Evolutionary conservation across 257 asterid genomes (phyloP).

Genomic region (Salvia rosmarinus): DNA sequence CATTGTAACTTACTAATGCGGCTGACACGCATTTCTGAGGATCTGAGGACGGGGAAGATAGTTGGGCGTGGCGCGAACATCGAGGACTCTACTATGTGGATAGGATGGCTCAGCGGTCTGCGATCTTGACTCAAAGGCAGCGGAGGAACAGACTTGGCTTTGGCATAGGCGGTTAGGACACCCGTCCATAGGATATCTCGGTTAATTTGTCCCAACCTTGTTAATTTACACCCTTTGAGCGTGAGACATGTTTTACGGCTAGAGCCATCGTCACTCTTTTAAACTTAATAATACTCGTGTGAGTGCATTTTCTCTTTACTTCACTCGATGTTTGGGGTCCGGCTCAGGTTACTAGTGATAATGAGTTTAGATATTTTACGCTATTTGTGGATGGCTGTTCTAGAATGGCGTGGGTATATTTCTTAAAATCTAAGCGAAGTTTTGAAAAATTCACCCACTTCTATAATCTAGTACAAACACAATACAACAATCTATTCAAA

Average conservation of each 20-base stretch:
- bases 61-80: background rate
- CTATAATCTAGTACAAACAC: background rate
- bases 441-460: background rate
- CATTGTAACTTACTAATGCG: constrained; percentile 1
- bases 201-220: background rate
- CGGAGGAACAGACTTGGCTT: background rate
- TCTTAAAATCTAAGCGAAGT: background rate
- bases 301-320: background rate
- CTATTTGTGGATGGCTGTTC: background rate
- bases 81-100: background rate
- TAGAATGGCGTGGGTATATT: background rate
- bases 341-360: background rate
- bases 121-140: background rate
- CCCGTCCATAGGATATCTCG: background rate
- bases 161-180: background rate
- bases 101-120: background rate
- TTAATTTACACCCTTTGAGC: background rate
- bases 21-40: background rate
- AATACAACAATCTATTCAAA: constrained; percentile 1
- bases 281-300: constrained; percentile 4
- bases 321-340: constrained; percentile 6
- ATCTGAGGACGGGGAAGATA: background rate
- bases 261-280: background rate
- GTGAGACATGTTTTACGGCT: background rate
- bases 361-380: background rate